Conservation (phyloP, 129 eudicot species). For the Centaurea solstitialis region DNA sequence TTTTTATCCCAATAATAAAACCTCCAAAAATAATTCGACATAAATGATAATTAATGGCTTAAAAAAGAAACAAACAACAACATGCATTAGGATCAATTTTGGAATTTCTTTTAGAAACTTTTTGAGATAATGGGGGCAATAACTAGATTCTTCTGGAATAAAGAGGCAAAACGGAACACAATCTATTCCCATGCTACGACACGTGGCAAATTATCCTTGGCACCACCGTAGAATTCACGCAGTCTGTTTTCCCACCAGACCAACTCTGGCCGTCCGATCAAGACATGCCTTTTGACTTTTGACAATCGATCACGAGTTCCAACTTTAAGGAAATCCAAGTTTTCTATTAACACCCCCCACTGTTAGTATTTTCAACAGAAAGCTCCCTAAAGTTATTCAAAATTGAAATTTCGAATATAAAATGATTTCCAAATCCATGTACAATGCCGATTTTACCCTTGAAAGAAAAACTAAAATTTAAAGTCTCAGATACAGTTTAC, state of each 20-base stretch:
- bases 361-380: neutral
- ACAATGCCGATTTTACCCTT: neutral
- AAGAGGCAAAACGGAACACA: neutral
- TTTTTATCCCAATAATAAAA: too few relatives aligned
- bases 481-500: too few relatives aligned
- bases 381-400: neutral
- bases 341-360: neutral
- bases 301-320: slow-evolving; percentile 26
- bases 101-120: neutral
- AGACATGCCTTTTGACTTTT: slow-evolving; percentile 20
- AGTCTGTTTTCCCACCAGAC: slow-evolving; percentile 1
- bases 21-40: too few relatives aligned
- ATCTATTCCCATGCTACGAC: neutral
- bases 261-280: slow-evolving; percentile 29
- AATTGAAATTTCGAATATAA: neutral
- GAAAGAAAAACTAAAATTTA: too few relatives aligned
- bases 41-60: too few relatives aligned
- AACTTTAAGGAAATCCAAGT: neutral
- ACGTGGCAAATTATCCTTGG: slow-evolving; percentile 17
- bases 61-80: too few relatives aligned
- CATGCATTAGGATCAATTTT: too few relatives aligned
- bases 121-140: slow-evolving; percentile 14
- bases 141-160: slow-evolving; percentile 20
- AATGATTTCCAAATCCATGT: neutral
- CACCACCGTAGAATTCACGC: slow-evolving; percentile 25